Base-by-base conservation (phyloP, 2,329 filamentous ascomycete genomes). In the Mycosphaerella arachidis region DNA sequence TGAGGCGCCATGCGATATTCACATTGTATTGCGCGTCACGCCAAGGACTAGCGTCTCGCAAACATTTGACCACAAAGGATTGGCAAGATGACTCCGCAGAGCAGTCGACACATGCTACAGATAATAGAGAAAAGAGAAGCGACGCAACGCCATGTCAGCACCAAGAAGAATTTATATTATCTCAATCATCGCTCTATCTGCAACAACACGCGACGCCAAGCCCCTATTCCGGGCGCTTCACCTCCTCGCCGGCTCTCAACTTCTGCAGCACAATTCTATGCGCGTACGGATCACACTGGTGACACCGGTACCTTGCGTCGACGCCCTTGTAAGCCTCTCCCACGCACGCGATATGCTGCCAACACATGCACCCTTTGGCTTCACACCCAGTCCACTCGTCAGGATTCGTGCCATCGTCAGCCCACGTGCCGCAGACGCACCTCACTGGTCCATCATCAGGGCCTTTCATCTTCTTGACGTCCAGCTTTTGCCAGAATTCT, bases 291-390 rank as follows among this genome's bases (percentile, higher is more conserved):
- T 67, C 65, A 53, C 69, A 71, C 35, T 66, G 50, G 35, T 69
- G 68, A 51, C 69, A 71, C 3, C 55, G 18, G 48, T 71, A 70
- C 35, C 53, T 55, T 53, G 55, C 58, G n/a, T 54, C 18, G 29
- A 31, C 48, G 53, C 20, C 55, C 51, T 55, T 40, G 20, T 13
- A 37, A 54, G 58, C 65, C 6, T 56, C 60, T 8, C 59, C 62
- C 50, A 72, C 59, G 45, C 71, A 72, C 2, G 24, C 40, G 10
- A 59, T 51, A 50, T 73, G 70, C 66, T 73, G 69, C 70, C 71
- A 73, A 9, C 70, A 70, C 20, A 29, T 27, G 35, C 70, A 71
- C 18, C 45, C 43, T 3, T 30, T 48, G 3, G 27, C 51, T 13
- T 70, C 68, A 61, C 70, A 71, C 3, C 46, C 54, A 8, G 70